Evolutionary conservation across 225 moss, liverwort and hornwort genomes (phyloP).

Genomic region (Physcomitrellopsis africana): DNA sequence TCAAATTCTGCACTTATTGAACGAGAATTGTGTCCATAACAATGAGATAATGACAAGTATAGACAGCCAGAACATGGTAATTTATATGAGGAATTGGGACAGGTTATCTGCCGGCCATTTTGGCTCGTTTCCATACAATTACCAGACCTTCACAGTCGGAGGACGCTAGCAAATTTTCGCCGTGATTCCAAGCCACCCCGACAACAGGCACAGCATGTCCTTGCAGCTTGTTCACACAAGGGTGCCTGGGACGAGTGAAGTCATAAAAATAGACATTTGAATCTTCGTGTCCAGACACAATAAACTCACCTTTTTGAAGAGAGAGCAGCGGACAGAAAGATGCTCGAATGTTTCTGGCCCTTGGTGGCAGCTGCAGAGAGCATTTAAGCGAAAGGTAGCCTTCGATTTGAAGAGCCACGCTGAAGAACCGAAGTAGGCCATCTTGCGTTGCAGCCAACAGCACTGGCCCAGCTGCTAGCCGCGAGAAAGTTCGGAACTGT

Average conservation of each 20-base stretch:
- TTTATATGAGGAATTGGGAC: too few species aligned
- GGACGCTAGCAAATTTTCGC: constrained; percentile 86
- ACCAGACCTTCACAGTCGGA: constrained; percentile 97
- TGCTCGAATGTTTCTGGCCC: constrained; percentile 87
- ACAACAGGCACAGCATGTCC: constrained; percentile 93
- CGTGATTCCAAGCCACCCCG: constrained; percentile 96
- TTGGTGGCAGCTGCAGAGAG: constrained; percentile 85
- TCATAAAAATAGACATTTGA: constrained; percentile 95
- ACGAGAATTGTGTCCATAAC: too few species aligned
- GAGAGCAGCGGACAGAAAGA: constrained; percentile 96
- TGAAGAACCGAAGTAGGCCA: constrained; percentile 94
- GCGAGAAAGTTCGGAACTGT: constrained; percentile 84
- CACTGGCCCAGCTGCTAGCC: constrained; percentile 89
- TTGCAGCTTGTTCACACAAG: constrained; percentile 98
- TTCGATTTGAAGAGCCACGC: constrained; percentile 84
- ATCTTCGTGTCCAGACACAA: constrained; percentile 95
- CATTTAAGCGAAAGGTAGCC: constrained; percentile 87
- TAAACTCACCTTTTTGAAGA: constrained; percentile 90
- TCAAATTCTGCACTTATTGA: too few species aligned
- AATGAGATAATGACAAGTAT: too few species aligned
- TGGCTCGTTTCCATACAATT: constrained; percentile 93
- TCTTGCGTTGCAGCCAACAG: constrained; percentile 88
- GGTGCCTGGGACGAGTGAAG: constrained; percentile 88
- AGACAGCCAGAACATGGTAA: too few species aligned
- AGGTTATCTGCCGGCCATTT: constrained; percentile 37